phyloP scores from a whole-genome alignment of 1,139 yeast species.

The Yamadazyma taylorii region DNA sequence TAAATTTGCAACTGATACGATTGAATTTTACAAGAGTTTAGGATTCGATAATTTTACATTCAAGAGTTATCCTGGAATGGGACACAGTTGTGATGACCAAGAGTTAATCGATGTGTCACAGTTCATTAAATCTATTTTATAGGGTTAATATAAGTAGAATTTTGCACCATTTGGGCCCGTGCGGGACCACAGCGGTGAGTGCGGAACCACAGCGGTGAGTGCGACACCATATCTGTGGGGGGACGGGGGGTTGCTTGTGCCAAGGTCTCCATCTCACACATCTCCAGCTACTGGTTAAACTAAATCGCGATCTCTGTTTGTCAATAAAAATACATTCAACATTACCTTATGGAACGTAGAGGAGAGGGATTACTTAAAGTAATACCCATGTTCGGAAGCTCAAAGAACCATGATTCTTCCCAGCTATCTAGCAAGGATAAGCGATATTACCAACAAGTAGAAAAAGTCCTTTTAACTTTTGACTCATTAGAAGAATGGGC shows the following conservation, averaged over 20 bases:
- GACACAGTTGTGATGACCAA: conserved; percentile 65
- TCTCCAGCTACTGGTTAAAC: too few relatives aligned
- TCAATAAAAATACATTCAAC: background rate
- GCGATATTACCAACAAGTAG: conserved; percentile 65
- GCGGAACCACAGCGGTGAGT: too few relatives aligned
- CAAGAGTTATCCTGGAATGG: conserved; percentile 61
- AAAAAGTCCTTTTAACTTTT: conserved; percentile 73
- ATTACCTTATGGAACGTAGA: conserved; percentile 5
- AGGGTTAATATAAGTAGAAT: background rate
- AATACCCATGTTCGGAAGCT: conserved; percentile 9
- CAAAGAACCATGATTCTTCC: conserved; percentile 6
- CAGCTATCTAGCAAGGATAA: conserved; percentile 27
- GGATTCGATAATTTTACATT: conserved; percentile 58
- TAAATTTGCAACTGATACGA: conserved; percentile 48
- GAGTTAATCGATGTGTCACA: conserved; percentile 57
- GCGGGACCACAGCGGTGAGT: too few relatives aligned
- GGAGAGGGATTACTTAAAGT: conserved; percentile 7
- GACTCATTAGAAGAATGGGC: conserved; percentile 97
- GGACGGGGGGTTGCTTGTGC: too few relatives aligned
- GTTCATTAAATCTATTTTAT: conserved; percentile 7
- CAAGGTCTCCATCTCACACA: too few relatives aligned
- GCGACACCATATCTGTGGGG: too few relatives aligned
- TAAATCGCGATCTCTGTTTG: too few relatives aligned
- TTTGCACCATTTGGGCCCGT: too few relatives aligned
- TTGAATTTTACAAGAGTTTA: conserved; percentile 44